phyloP scores from a whole-genome alignment of 176 grass and related monocot genomes.

The Puya raimondii region DNA sequence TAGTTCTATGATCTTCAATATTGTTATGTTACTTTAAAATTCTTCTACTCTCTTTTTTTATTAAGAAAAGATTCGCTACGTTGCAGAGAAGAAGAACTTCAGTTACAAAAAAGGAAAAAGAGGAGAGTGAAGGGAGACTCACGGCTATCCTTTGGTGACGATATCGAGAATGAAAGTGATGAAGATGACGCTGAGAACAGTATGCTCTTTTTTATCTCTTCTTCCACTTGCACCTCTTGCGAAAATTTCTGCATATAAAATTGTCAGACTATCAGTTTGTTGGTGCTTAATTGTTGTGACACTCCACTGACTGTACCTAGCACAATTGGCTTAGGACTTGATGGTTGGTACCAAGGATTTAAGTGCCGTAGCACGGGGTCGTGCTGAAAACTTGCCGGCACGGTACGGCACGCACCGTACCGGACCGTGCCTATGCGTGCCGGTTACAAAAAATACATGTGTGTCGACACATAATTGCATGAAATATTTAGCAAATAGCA shows the following conservation, averaged over 20 bases:
- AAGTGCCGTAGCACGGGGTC: no score
- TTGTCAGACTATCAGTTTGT: not conserved
- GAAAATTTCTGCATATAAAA: not conserved
- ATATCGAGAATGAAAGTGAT: constrained; percentile 79
- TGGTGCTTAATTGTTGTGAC: not conserved
- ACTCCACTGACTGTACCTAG: not conserved
- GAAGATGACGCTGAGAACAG: constrained; percentile 75
- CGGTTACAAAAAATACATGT: no score
- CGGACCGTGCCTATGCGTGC: no score
- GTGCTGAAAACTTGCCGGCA: no score
- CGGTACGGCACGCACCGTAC: no score
- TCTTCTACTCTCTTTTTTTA: not conserved
- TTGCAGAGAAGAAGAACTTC: constrained; percentile 82
- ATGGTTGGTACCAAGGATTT: no score
- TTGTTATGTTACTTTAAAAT: not conserved
- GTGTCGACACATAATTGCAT: no score
- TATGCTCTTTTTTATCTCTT: constrained; percentile 18
- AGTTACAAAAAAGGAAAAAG: constrained; percentile 94
- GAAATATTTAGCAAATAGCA: no score
- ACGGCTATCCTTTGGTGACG: constrained; percentile 72
- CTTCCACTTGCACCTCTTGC: not conserved
- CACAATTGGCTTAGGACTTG: no score
- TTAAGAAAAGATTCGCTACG: not conserved
- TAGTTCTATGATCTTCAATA: constrained; percentile 16
- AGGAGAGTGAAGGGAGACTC: constrained; percentile 84